A percentile compares a stretch with the other conserved stretches of the same genome.
phyloP scores from a whole-genome alignment of 257 asterid species.

The Solanum pinnatisectum region DNA sequence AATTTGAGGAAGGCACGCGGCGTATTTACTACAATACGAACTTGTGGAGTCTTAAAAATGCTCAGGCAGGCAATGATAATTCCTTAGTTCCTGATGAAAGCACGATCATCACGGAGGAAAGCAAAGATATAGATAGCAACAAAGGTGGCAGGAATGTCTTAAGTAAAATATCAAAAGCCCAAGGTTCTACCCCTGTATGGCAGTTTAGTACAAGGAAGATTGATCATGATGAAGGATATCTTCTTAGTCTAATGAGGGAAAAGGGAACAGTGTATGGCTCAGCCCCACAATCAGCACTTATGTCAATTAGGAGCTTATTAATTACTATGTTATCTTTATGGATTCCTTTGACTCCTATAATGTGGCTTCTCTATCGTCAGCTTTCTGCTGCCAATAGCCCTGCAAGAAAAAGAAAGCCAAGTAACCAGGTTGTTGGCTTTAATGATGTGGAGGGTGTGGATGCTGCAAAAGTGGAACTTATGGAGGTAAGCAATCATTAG shows the following conservation, averaged over 20 bases:
- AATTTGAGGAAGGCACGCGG: constrained; percentile 90
- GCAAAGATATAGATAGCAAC: constrained; percentile 4
- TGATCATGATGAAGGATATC: constrained; percentile 82
- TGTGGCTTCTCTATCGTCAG: constrained; percentile 92
- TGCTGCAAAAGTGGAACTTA: constrained; percentile 81
- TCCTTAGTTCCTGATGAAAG: constrained; percentile 1
- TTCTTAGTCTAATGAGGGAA: constrained; percentile 86
- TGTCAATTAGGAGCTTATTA: constrained; percentile 60
- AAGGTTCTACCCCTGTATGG: constrained; percentile 43
- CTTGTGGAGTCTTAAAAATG: constrained; percentile 6
- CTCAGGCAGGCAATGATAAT: constrained; percentile 10
- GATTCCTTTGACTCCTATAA: constrained; percentile 86
- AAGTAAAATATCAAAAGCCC: constrained; percentile 23
- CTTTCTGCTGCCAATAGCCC: constrained; percentile 80
- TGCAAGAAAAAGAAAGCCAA: constrained; percentile 56
- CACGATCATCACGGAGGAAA: constrained; percentile 12
- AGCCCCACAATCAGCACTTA: constrained; percentile 74
- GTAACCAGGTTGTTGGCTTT: constrained; percentile 56
- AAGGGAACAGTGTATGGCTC: constrained; percentile 64
- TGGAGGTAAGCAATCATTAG: constrained; percentile 54
- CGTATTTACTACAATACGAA: constrained; percentile 59
- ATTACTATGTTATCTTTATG: constrained; percentile 68
- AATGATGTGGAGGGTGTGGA: constrained; percentile 96
- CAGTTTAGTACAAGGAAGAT: constrained; percentile 81
- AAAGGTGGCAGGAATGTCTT: constrained; percentile 10